Base-by-base conservation (phyloP, 345 rosid genomes). In the Eucalyptus decipiens region DNA sequence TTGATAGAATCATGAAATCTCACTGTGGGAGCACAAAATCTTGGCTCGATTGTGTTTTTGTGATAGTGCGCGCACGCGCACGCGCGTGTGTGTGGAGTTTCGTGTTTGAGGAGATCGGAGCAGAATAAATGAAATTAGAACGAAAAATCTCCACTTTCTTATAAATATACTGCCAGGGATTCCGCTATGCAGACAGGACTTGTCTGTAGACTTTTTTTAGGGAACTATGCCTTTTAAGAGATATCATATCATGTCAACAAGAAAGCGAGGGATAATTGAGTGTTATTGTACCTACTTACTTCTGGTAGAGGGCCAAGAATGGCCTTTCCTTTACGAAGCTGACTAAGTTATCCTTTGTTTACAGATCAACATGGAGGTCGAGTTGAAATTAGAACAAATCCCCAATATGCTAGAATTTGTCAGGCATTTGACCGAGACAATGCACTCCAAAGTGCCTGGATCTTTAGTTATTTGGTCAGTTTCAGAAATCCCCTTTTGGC, bases 381-480 rank as follows among this genome's bases (percentile, higher is more conserved):
- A 89, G 8, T 89, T 96, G 87, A 94, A 94, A 32, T 72, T 26
- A 80, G 92, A 86, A 48, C 95, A 92, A 87, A 93, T 96, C 80
- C 95, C 95, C 9, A 94, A 92, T 89, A 40, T 96, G 93, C 92
- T 87, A 90, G 98, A 95, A 87, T 97, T 97, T 58, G 93, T 97
- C 32, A 81, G 94, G 90, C 98, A 97, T 91, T 90, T 96, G 88
- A 96, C 96, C 50, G 92, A 93, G 89, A 91, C 89, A 51, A 95
- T 96, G 97, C 99, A 97, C 89, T 92, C 93, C 69, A 91, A 92
- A 37, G 49, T 91, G 87, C 97, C 98, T 88, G 98, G 95, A 88
- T 94, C 96, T 89, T 91, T 97, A 87, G 96, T 97, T 67, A 94
- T 97, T 90, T 96, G 99, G 99, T 96, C 86, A 88, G 94, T 89